Conservation (phyloP, 2,329 filamentous ascomycete species). For the Fusarium tupiense region DNA sequence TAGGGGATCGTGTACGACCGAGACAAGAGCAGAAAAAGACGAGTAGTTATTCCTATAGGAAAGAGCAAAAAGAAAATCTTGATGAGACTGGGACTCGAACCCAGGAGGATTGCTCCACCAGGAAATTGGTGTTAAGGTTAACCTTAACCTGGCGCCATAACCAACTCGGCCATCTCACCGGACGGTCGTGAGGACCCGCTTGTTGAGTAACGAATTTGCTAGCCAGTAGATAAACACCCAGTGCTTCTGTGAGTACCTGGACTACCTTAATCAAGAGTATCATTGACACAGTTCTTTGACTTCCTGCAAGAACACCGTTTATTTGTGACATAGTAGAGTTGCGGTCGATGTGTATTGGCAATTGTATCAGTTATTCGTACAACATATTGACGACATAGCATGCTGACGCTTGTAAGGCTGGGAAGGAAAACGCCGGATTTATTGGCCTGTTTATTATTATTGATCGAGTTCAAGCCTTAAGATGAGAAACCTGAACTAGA, state of each 20-base stretch:
- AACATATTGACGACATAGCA: background rate
- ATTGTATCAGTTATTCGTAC: background rate
- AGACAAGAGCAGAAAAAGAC: background rate
- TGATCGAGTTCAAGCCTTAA: background rate
- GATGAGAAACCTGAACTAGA: background rate
- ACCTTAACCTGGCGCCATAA: conserved; percentile 36
- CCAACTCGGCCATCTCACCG: conserved; percentile 43
- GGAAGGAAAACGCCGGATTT: background rate
- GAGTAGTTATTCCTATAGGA: too few species aligned
- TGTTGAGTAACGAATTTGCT: fast-evolving
- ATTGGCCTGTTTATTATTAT: background rate
- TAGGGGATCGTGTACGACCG: background rate
- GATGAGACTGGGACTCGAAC: conserved; percentile 43
- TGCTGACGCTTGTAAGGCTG: background rate
- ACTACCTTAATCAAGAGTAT: background rate
- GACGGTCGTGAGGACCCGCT: conserved; percentile 4
- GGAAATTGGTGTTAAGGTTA: conserved; percentile 38
- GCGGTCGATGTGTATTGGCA: background rate
- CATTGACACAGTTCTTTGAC: background rate
- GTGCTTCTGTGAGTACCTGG: too few species aligned
- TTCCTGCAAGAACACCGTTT: background rate
- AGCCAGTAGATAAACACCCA: background rate
- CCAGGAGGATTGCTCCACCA: conserved; percentile 44
- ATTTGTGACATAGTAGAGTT: background rate
- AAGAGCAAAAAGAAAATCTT: background rate